Evolutionary conservation across 176 grass and related monocot genomes (phyloP).

Genomic region (Zea luxurians): DNA sequence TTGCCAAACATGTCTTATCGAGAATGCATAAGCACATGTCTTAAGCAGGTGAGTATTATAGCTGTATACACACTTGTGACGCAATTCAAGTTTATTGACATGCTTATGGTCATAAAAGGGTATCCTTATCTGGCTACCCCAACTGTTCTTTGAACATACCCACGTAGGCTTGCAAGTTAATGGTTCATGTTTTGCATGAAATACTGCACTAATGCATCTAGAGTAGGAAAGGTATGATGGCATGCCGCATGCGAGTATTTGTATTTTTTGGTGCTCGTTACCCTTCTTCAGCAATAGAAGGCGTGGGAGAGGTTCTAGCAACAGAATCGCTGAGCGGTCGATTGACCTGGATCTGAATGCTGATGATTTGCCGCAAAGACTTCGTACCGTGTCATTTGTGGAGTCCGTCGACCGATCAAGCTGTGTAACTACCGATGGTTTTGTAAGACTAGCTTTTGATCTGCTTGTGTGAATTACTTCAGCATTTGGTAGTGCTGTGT

Average conservation of each 20-base stretch:
- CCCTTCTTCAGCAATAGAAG: constrained; percentile 22
- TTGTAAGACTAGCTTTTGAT: not conserved
- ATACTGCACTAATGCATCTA: not conserved
- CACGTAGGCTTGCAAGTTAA: not conserved
- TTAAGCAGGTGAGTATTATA: not conserved
- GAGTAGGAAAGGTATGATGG: not conserved
- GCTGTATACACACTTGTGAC: not conserved
- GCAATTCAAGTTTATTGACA: not conserved
- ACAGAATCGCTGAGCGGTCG: not conserved
- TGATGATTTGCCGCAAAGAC: not conserved
- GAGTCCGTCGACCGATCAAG: not conserved
- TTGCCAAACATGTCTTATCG: not conserved
- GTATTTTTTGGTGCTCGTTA: constrained; percentile 25
- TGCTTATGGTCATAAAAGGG: not conserved
- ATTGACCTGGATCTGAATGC: constrained; percentile 10
- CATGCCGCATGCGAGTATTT: not conserved
- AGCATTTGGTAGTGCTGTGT: not conserved
- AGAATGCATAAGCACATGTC: not conserved
- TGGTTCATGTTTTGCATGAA: not conserved
- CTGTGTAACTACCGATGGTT: not conserved
- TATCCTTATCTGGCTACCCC: not conserved
- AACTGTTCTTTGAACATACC: not conserved
- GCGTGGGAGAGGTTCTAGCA: not conserved
- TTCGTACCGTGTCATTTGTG: not conserved
- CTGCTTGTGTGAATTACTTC: not conserved